Conservation (phyloP, 2,329 filamentous ascomycete genomes). For the Colletotrichum sojae region DNA sequence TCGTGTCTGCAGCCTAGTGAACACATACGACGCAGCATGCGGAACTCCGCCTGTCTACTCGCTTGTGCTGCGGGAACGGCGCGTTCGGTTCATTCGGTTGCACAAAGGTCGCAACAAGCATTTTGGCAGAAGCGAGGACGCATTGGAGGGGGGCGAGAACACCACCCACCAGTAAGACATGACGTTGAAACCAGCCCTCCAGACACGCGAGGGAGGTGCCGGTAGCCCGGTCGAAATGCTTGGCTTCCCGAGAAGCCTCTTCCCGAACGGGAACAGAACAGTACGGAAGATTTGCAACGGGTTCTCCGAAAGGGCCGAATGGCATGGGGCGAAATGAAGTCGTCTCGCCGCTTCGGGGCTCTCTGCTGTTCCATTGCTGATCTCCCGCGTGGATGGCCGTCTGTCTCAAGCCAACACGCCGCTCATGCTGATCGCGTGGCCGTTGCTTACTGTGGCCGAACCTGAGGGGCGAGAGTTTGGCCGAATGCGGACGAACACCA, state of each 20-base stretch:
- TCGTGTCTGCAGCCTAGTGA: constrained; percentile 12
- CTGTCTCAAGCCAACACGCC: constrained; percentile 1
- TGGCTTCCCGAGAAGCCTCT: constrained; percentile 5
- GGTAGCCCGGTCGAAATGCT: constrained; percentile 14
- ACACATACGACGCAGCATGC: constrained; percentile 5
- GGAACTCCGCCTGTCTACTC: constrained; percentile 6
- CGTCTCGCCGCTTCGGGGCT: constrained; percentile 3
- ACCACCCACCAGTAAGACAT: constrained; percentile 11
- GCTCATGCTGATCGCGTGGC: constrained; percentile 15
- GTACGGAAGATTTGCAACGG: background rate
- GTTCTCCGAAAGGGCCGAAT: background rate
- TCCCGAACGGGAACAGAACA: background rate
- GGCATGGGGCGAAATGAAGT: background rate
- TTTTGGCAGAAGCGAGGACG: constrained; percentile 3
- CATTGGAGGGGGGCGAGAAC: background rate
- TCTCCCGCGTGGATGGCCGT: constrained; percentile 6
- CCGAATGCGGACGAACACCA: constrained; percentile 13
- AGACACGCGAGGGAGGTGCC: constrained; percentile 12
- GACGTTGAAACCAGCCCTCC: constrained; percentile 28
- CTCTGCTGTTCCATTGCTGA: background rate
- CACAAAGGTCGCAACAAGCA: background rate
- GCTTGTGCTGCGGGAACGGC: background rate
- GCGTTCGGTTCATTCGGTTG: background rate
- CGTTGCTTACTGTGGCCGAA: constrained; percentile 13
- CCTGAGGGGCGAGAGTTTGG: background rate